Conservation (phyloP, 139 green algal species). For the Chlamydomonas eustigma region DNA sequence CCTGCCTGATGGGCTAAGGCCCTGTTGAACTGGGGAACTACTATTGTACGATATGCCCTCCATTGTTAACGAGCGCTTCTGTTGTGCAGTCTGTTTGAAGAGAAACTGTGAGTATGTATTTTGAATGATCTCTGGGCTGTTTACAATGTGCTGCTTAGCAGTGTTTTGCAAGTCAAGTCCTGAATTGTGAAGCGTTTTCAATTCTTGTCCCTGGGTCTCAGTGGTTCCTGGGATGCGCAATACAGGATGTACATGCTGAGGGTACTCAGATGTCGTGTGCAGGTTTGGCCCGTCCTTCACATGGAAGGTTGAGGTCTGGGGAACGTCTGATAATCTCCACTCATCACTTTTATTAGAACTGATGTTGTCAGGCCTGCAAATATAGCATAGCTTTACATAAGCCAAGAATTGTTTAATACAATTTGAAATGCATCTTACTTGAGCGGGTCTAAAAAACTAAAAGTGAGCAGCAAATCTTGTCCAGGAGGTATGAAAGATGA, state of each 20-base stretch:
- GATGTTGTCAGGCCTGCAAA: background rate
- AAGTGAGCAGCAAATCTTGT: background rate
- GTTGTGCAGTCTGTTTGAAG: no score
- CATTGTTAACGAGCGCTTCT: no score
- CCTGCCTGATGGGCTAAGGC: background rate
- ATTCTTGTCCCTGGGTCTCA: background rate
- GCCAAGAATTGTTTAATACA: background rate
- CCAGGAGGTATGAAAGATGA: constrained; percentile 1
- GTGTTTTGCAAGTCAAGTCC: no score
- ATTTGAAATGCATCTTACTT: background rate
- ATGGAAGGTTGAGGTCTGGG: background rate
- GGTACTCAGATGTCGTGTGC: background rate
- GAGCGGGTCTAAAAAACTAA: background rate
- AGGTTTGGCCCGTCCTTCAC: background rate
- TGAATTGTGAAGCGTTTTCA: no score
- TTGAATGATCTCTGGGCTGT: background rate
- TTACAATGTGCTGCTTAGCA: background rate
- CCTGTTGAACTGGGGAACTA: no score
- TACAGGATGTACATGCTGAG: background rate
- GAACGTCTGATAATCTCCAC: background rate
- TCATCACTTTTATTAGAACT: background rate
- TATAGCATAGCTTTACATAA: background rate
- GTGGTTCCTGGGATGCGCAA: background rate
- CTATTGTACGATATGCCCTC: no score
- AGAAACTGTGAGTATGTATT: background rate